Conservation (phyloP, 2,329 filamentous ascomycete species). For the Verticillium nonalfalfae region DNA sequence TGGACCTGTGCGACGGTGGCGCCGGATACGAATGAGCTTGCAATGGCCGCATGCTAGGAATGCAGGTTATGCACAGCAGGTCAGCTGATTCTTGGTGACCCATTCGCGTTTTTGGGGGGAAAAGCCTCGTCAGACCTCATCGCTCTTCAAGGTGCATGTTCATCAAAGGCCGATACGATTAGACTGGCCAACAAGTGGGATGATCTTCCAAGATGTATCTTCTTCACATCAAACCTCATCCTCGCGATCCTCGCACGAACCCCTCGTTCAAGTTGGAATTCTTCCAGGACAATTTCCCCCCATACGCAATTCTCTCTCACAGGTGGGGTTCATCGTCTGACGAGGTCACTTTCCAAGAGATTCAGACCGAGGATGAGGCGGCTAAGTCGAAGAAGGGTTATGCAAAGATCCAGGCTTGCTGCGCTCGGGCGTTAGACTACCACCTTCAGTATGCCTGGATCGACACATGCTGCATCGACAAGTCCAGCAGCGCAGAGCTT, state of each 20-base stretch:
- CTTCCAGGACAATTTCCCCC: constrained; percentile 8
- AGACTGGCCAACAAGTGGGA: too few relatives aligned
- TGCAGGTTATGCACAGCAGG: not conserved
- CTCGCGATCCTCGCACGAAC: not conserved
- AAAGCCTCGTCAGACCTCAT: too few relatives aligned
- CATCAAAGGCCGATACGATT: too few relatives aligned
- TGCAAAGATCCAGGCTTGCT: constrained; percentile 11
- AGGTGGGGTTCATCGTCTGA: constrained; percentile 16
- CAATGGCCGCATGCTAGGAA: constrained; percentile 6
- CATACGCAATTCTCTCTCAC: constrained; percentile 22
- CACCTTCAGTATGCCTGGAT: constrained; percentile 14
- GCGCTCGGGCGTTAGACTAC: constrained; percentile 4
- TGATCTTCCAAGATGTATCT: not conserved
- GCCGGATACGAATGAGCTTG: too few relatives aligned
- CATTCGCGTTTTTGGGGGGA: not conserved
- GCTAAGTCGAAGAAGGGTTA: constrained; percentile 1
- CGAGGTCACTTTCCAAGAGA: constrained; percentile 19
- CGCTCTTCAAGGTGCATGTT: too few relatives aligned
- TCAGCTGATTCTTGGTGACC: not conserved
- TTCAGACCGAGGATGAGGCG: constrained; percentile 4
- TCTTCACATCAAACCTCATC: not conserved
- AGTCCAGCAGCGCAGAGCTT: constrained; percentile 11
- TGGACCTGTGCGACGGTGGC: too few relatives aligned
- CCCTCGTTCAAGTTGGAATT: constrained; percentile 8
- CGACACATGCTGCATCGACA: constrained; percentile 19